A percentile compares a stretch with the other conserved stretches of the same genome.
Evolutionary conservation across 2,329 filamentous ascomycete species (phyloP).

Genomic region (Botrytis galanthina): DNA sequence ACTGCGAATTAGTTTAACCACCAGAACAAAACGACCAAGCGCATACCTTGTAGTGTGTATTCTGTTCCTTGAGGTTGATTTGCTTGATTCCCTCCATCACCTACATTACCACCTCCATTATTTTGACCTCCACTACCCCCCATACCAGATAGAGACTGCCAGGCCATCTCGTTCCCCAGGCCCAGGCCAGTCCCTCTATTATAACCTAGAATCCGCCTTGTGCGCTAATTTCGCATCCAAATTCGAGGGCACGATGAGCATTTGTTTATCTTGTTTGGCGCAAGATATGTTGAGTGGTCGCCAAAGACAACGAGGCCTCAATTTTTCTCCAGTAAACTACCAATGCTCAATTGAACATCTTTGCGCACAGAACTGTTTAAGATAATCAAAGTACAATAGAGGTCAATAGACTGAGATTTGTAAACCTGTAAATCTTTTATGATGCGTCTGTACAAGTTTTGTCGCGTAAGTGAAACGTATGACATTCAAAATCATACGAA

Average conservation of each 20-base stretch:
- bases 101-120: conserved; percentile 34
- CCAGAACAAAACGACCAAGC: background rate
- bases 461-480: conserved; percentile 21
- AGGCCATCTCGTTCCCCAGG: conserved; percentile 55
- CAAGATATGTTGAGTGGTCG: conserved; percentile 22
- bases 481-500: conserved; percentile 14
- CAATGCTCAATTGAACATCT: conserved; percentile 18
- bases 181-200: conserved; percentile 23
- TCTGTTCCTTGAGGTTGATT: conserved; percentile 61
- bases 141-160: conserved; percentile 64
- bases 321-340: conserved; percentile 14
- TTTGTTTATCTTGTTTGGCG: conserved; percentile 29
- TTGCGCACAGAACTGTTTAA: conserved; percentile 9
- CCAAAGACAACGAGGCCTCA: conserved; percentile 25
- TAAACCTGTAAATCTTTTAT: conserved; percentile 2
- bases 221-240: conserved; percentile 22
- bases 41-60: conserved; percentile 67
- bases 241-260: conserved; percentile 24
- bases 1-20: conserved; percentile 40
- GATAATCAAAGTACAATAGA: conserved; percentile 5
- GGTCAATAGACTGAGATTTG: background rate
- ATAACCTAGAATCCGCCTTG: conserved; percentile 21
- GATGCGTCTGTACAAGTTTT: conserved; percentile 16
- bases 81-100: conserved; percentile 29
- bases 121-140: conserved; percentile 30